These are phyloP conservation scores for Lolium rigidum DNA, from an alignment of 176 grass and related monocot species.

Conservation along the genomic window DNA sequence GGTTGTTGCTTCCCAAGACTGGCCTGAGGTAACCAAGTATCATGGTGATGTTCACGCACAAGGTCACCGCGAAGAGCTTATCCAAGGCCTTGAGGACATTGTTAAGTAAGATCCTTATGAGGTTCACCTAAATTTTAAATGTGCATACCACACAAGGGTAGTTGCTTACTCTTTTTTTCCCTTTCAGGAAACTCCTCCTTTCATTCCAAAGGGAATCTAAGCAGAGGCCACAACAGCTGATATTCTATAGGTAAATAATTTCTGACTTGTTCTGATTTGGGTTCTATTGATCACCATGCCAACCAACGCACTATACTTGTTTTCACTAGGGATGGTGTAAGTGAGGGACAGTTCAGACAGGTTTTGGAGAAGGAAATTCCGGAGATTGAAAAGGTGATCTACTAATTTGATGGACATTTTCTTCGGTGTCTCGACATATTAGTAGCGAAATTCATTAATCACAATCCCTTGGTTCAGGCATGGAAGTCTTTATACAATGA, in stretches of 20 bases:
- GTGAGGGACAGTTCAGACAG: constrained; percentile 73
- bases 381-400: constrained; percentile 61
- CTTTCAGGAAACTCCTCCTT: constrained; percentile 61
- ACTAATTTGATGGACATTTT: background rate
- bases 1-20: constrained; percentile 84
- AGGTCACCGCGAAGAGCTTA: constrained; percentile 57
- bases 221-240: constrained; percentile 55
- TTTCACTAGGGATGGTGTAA: constrained; percentile 68
- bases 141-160: background rate
- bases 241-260: constrained; percentile 68
- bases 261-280: constrained; percentile 9
- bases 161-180: background rate
- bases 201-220: constrained; percentile 47
- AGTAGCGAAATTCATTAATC: background rate
- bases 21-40: constrained; percentile 80
- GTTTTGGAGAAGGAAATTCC: constrained; percentile 72
- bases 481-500: constrained; percentile 64
- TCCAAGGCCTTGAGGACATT: constrained; percentile 52
- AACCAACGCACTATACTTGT: background rate
- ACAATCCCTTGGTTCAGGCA: constrained; percentile 46
- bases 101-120: constrained; percentile 40
- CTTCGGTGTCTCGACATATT: background rate
- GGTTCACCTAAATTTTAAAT: constrained; percentile 4
- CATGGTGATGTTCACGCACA: constrained; percentile 56
- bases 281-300: background rate